These are phyloP conservation scores for Saccharomycopsis babjevae DNA, from an alignment of 805 yeast species.

Conservation along the genomic window DNA sequence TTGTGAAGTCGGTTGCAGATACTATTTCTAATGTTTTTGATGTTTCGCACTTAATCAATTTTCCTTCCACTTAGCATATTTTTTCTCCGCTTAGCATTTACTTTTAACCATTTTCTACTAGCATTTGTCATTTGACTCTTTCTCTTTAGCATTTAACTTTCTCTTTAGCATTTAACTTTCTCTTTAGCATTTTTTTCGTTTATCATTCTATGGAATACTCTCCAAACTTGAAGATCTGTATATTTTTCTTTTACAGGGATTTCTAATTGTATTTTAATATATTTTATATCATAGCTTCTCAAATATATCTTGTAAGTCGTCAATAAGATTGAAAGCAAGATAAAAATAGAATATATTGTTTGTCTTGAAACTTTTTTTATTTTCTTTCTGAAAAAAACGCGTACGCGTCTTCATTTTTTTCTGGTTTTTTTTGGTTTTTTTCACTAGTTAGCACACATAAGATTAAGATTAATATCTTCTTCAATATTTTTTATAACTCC, in stretches of 20 bases:
- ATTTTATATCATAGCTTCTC: neutral
- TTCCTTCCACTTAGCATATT: neutral
- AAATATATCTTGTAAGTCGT: neutral
- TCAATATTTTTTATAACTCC: no score
- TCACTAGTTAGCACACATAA: neutral
- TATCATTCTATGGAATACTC: no score
- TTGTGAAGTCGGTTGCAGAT: constrained; percentile 11
- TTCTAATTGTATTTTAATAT: neutral
- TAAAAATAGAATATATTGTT: neutral
- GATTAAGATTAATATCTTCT: no score
- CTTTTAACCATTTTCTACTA: neutral
- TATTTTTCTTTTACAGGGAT: neutral
- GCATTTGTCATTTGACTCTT: neutral
- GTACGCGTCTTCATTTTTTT: neutral
- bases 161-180: neutral
- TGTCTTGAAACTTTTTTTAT: neutral
- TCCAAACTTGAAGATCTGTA: neutral
- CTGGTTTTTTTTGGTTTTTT: neutral
- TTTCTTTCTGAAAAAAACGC: neutral
- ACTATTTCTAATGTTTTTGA: neutral
- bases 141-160: no score
- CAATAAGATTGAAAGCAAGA: neutral
- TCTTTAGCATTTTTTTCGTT: neutral
- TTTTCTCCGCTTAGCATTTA: neutral
- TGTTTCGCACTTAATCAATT: neutral